phyloP scores from a whole-genome alignment of 352 stramenopile species.

The Poterioochromonas sp. region DNA sequence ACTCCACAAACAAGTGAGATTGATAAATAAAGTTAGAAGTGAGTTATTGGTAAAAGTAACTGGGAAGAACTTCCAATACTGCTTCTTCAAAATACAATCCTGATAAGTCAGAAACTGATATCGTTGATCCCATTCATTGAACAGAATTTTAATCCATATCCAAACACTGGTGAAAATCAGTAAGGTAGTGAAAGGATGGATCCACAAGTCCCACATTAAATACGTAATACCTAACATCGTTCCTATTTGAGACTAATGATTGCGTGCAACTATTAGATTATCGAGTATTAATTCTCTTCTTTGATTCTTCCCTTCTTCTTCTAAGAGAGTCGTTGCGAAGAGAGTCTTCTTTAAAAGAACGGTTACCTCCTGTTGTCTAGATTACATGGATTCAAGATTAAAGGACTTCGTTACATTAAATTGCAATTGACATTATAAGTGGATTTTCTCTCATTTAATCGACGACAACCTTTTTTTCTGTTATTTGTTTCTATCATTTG shows the following conservation, averaged over 20 bases:
- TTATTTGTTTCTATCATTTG: background rate
- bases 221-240: no score
- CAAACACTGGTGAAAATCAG: background rate
- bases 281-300: no score
- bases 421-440: no score
- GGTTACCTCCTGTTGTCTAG: no score
- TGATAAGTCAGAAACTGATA: background rate
- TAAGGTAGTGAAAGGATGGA: background rate
- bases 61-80: background rate
- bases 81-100: background rate
- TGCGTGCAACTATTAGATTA: no score
- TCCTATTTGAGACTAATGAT: no score
- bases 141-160: background rate
- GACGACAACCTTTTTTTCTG: background rate
- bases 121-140: conserved; percentile 5
- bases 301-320: no score
- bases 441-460: background rate
- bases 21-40: background rate
- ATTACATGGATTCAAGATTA: no score
- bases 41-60: background rate
- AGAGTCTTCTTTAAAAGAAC: no score
- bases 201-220: background rate
- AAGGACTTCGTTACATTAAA: no score
- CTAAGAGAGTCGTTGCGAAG: no score
- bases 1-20: background rate